phyloP scores from a whole-genome alignment of 805 yeast genomes.

The Saturnispora saitoi region DNA sequence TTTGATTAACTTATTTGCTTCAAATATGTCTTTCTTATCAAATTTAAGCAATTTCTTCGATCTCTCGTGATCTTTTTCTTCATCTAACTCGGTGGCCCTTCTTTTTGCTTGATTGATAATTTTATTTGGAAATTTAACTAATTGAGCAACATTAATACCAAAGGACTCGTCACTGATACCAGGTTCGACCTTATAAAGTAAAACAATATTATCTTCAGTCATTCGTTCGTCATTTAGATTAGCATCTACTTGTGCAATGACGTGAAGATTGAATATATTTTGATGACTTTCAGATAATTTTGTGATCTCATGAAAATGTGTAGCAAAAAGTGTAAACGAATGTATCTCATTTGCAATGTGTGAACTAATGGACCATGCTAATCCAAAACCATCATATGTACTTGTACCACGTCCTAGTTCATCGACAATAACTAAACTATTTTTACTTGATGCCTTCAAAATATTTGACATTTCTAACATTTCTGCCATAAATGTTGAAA shows the following conservation, averaged over 20 bases:
- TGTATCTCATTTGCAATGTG: conserved; percentile 61
- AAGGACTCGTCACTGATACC: conserved; percentile 95
- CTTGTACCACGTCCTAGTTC: conserved; percentile 94
- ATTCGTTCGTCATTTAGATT: conserved; percentile 25
- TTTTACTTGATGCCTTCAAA: conserved; percentile 64
- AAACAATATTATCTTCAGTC: conserved; percentile 60
- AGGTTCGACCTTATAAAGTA: conserved; percentile 87
- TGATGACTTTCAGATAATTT: conserved; percentile 54
- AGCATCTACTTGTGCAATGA: conserved; percentile 79
- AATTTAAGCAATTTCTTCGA: conserved; percentile 44
- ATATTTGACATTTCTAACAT: conserved; percentile 92
- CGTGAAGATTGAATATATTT: conserved; percentile 78
- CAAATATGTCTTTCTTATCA: conserved; percentile 39
- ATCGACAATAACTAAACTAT: conserved; percentile 81
- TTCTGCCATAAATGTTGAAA: conserved; percentile 94
- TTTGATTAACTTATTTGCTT: conserved; percentile 48
- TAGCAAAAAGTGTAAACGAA: conserved; percentile 86
- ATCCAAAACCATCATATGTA: conserved; percentile 94
- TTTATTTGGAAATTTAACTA: conserved; percentile 85
- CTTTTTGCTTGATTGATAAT: conserved; percentile 93
- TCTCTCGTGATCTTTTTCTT: conserved; percentile 29
- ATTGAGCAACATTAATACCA: conserved; percentile 96
- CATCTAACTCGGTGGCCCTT: conserved; percentile 79
- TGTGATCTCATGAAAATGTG: conserved; percentile 95
- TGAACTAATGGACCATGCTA: conserved; percentile 95